phyloP scores from a whole-genome alignment of 129 eudicot species.

The Mikania micrantha region DNA sequence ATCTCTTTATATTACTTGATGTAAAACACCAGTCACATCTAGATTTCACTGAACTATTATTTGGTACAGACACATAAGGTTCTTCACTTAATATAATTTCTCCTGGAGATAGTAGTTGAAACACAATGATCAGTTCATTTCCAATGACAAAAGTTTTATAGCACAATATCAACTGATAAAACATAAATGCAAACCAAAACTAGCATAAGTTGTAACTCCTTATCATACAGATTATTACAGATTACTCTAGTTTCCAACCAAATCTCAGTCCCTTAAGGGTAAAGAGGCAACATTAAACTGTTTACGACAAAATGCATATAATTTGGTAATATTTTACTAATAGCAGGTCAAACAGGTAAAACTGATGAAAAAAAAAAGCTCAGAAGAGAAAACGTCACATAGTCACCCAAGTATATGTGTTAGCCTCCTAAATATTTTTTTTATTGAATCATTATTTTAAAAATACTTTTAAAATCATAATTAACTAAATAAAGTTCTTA shows the following conservation, averaged over 20 bases:
- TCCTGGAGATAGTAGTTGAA: slow-evolving; percentile 31
- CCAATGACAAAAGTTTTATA: neutral
- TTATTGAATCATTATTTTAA: neutral
- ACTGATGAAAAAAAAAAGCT: neutral
- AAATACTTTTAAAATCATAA: neutral
- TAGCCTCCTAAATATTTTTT: too few relatives aligned
- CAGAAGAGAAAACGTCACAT: neutral
- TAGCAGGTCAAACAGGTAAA: neutral
- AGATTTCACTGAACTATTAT: slow-evolving; percentile 37
- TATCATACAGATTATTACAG: neutral
- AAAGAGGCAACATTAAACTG: neutral
- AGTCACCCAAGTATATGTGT: neutral
- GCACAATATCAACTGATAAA: neutral
- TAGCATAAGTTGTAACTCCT: neutral
- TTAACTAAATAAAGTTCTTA: neutral
- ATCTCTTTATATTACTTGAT: slow-evolving; percentile 56
- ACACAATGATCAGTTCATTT: slow-evolving; percentile 6
- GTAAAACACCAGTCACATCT: slow-evolving; percentile 82
- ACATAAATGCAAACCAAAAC: slow-evolving; percentile 5
- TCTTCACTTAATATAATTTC: slow-evolving; percentile 66
- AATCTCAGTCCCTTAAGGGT: neutral
- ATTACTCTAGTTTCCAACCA: neutral
- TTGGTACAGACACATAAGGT: slow-evolving; percentile 85
- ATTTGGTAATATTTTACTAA: neutral
- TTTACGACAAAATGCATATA: neutral